phyloP scores from a whole-genome alignment of 2,329 filamentous ascomycete species.

The Tolypocladium cylindrosporum region DNA sequence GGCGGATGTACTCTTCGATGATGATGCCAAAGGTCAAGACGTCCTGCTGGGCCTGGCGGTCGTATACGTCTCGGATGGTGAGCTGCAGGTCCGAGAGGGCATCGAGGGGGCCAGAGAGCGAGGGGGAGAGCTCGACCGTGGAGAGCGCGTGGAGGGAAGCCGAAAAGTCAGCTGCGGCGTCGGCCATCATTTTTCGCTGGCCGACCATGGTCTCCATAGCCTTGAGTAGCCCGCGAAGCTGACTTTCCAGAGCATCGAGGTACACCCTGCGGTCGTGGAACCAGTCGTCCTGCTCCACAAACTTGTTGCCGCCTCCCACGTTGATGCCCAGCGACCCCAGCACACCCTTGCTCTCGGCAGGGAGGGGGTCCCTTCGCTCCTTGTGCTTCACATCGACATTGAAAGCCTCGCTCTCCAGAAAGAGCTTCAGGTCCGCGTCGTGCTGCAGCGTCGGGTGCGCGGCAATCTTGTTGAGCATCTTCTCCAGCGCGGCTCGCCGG shows the following conservation, averaged over 20 bases:
- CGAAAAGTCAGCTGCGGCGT: constrained; percentile 89
- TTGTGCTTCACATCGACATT: constrained; percentile 97
- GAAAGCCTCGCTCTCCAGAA: constrained; percentile 92
- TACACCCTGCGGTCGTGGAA: constrained; percentile 96
- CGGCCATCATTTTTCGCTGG: constrained; percentile 87
- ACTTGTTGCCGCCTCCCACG: constrained; percentile 72
- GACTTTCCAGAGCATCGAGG: constrained; percentile 84
- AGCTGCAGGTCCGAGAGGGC: constrained; percentile 88
- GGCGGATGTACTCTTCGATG: constrained; percentile 93
- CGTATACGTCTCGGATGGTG: constrained; percentile 89
- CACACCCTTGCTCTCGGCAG: constrained; percentile 88
- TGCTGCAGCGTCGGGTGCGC: constrained; percentile 84
- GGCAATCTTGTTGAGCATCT: constrained; percentile 96
- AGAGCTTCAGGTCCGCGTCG: constrained; percentile 88
- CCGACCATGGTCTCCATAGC: constrained; percentile 87
- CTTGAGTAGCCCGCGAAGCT: constrained; percentile 83
- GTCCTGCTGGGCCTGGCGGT: constrained; percentile 94
- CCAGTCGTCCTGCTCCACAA: constrained; percentile 98
- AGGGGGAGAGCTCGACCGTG: constrained; percentile 82
- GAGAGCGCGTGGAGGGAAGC: constrained; percentile 86
- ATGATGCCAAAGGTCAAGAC: constrained; percentile 94
- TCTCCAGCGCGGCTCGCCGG: constrained; percentile 79
- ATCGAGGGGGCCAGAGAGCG: constrained; percentile 79
- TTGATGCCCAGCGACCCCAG: constrained; percentile 75
- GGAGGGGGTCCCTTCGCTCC: constrained; percentile 76